Percentiles rank a stretch among this genome's conserved stretches.
Evolutionary conservation across 2,329 filamentous ascomycete species (phyloP).

Genomic region (Berkeleyomyces basicola): DNA sequence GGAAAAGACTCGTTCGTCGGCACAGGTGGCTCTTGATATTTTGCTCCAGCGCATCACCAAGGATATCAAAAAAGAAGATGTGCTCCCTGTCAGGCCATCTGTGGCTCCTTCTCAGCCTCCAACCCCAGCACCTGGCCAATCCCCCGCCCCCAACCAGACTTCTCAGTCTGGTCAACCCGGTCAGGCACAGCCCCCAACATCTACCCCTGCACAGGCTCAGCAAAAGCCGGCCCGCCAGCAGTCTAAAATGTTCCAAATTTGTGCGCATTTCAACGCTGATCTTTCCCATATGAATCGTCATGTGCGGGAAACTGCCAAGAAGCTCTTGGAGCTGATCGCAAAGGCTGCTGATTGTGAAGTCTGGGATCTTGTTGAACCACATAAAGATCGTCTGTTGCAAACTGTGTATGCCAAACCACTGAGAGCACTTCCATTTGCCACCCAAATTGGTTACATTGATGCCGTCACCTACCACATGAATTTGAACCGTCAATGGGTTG

Average conservation of each 20-base stretch:
- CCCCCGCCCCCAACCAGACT: slow-evolving; percentile 22
- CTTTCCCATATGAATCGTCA: slow-evolving; percentile 91
- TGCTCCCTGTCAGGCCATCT: slow-evolving; percentile 22
- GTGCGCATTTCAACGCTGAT: slow-evolving; percentile 72
- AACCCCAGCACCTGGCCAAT: slow-evolving; percentile 22
- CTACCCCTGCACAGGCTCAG: slow-evolving; percentile 18
- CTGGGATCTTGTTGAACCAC: slow-evolving; percentile 74
- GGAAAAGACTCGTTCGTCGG: slow-evolving; percentile 68
- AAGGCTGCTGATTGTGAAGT: slow-evolving; percentile 62
- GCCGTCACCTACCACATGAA: slow-evolving; percentile 91
- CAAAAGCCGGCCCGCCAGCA: slow-evolving; percentile 37
- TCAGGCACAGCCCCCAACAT: background rate
- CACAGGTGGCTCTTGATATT: slow-evolving; percentile 67
- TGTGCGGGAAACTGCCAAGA: slow-evolving; percentile 74
- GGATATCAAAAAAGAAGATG: slow-evolving; percentile 63
- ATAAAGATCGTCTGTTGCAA: slow-evolving; percentile 75
- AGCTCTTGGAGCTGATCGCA: slow-evolving; percentile 65
- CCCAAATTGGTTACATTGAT: slow-evolving; percentile 96
- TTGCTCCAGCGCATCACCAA: slow-evolving; percentile 66
- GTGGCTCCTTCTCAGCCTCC: background rate
- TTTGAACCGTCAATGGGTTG: slow-evolving; percentile 73
- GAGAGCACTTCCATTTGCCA: slow-evolving; percentile 78
- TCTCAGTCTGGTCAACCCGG: slow-evolving; percentile 1
- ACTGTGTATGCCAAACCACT: slow-evolving; percentile 94
- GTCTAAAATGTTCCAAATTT: slow-evolving; percentile 40